Evolutionary conservation across 2,329 filamentous ascomycete genomes (phyloP), one percentile per base, ranked within the genome.

Genomic region (Daldinia sp.): DNA sequence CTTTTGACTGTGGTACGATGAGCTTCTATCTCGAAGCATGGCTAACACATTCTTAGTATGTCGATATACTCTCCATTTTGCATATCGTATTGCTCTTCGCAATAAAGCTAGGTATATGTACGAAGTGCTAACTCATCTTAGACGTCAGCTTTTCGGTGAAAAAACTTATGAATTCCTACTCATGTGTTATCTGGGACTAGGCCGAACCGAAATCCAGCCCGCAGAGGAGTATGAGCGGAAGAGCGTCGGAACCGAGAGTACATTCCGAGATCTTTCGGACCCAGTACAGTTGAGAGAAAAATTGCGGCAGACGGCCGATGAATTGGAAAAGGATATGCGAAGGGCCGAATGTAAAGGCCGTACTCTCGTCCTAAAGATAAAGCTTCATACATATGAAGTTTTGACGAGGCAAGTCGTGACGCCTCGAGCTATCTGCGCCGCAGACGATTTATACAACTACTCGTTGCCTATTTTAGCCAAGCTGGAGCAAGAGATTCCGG

Each of bases 311-410:
- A 94, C 90, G 1, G 93, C 96, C 0, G 90, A 94, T 69, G 94
- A 97, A 71, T 83, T 99, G 3, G 94, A 97, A 77, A 92, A 92
- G 72, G 95, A 98, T 75, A 85, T 98, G 82, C 85, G 86, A 65
- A 87, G 89, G 28, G 93, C 93, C 1, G 88, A 93, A 71, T 93
- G 93, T 80, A 97, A 95, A 79, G 95, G 95, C 0, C 88, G 93
- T n/a, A 98, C 95, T 0, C 82, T 99, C 1, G 93, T 93, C 23
- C 82, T 99, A 39, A 99, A 99, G 79, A 87, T 98, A 71, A 99
- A 99, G 78, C 82, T 98, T 6, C 93, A 98, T 78, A 97, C 94
- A 0, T 99, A 95, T 74, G 94, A 98, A 79, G 92, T 98, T 20
- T 87, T 93, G 58, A 97, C 94, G 0, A 86, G 96, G 35, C 96